Conservation (phyloP, 1,284 basidiomycete genomes). For the Ganoderma boninense region DNA sequence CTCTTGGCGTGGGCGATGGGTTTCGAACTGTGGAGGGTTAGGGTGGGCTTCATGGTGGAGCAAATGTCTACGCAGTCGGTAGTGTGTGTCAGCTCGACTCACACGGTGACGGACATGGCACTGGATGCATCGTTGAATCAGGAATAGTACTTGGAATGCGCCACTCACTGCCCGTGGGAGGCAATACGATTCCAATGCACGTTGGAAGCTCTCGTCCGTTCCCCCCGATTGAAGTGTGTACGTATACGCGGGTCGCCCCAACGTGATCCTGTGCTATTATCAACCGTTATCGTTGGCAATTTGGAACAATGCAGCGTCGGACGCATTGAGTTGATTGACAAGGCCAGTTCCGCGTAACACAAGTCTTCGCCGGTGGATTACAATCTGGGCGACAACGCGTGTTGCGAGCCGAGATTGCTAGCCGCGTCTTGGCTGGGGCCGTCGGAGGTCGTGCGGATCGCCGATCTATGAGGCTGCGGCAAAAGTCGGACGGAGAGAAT, state of each 20-base stretch:
- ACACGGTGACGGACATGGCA: background rate
- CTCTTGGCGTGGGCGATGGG: background rate
- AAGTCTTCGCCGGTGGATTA: background rate
- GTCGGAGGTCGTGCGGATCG: background rate
- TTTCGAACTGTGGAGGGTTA: background rate
- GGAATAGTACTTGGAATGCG: background rate
- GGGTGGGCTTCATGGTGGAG: background rate
- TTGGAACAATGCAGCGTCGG: background rate
- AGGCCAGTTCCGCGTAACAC: background rate
- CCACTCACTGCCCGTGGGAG: background rate
- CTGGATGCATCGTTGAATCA: background rate
- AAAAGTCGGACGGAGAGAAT: background rate
- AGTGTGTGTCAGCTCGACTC: background rate
- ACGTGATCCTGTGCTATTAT: background rate
- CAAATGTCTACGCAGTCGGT: background rate
- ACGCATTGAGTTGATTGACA: background rate
- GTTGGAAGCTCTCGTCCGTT: too few species aligned
- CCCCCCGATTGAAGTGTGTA: background rate
- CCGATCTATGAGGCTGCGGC: background rate
- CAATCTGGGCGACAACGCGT: background rate
- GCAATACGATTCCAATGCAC: background rate
- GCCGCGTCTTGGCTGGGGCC: background rate
- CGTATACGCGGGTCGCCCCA: background rate
- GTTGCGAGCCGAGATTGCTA: background rate
- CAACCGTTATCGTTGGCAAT: background rate